Evolutionary conservation across 805 yeast genomes (phyloP).

Genomic region (Jamesozyma piceae): DNA sequence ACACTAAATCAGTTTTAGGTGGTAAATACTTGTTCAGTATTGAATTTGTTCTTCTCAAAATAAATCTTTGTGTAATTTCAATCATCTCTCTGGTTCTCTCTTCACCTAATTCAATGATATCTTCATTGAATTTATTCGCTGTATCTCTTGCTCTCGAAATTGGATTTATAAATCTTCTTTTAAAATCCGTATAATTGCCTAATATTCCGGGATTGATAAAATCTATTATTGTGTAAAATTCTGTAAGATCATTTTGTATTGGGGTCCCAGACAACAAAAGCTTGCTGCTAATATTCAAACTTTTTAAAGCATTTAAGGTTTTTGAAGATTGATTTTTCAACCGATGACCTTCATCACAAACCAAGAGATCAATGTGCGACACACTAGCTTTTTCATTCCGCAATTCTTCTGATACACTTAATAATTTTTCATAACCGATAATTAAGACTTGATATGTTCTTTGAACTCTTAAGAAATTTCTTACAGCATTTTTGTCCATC

Average conservation of each 20-base stretch:
- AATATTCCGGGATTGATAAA: conserved; percentile 79
- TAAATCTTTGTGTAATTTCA: conserved; percentile 52
- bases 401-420: conserved; percentile 44
- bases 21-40: conserved; percentile 54
- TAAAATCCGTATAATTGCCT: conserved; percentile 52
- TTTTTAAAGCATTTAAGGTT: conserved; percentile 52
- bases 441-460: conserved; percentile 74
- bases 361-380: conserved; percentile 49
- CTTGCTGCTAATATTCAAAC: conserved; percentile 45
- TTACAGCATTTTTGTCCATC: conserved; percentile 48
- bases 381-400: conserved; percentile 23
- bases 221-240: conserved; percentile 70
- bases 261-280: conserved; percentile 82
- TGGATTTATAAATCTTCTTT: conserved; percentile 57
- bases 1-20: conserved; percentile 60
- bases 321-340: conserved; percentile 69
- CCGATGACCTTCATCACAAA: conserved; percentile 95
- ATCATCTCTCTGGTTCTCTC: conserved; percentile 55
- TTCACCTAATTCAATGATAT: conserved; percentile 47
- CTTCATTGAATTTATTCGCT: conserved; percentile 43
- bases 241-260: conserved; percentile 82
- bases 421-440: conserved; percentile 78
- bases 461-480: conserved; percentile 49
- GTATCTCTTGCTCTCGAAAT: conserved; percentile 62
- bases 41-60: conserved; percentile 61